A percentile compares a stretch with the other conserved stretches of the same genome.
Conservation (phyloP, 2,329 filamentous ascomycete genomes). For the Neoascochyta sp. region DNA sequence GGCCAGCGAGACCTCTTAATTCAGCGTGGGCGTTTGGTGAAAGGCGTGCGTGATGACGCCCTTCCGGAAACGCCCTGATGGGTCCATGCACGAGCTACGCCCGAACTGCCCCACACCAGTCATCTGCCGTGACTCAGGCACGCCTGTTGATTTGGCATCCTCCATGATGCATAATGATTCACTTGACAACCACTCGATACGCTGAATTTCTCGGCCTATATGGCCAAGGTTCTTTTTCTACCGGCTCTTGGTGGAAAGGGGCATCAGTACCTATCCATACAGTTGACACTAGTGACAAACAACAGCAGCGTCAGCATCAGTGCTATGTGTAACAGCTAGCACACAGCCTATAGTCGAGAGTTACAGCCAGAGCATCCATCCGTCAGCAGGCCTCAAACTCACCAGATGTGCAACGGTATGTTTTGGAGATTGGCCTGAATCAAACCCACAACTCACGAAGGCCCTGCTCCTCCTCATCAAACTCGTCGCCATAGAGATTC, state of each 20-base stretch:
- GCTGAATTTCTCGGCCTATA: neutral
- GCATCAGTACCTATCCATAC: too few relatives aligned
- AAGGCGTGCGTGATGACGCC: conserved; percentile 22
- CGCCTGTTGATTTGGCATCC: conserved; percentile 6
- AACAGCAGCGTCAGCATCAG: too few relatives aligned
- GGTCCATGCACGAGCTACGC: conserved; percentile 13
- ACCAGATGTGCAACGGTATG: too few relatives aligned
- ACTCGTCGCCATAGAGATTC: conserved; percentile 53
- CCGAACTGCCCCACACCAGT: conserved; percentile 11
- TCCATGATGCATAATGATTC: conserved; percentile 28
- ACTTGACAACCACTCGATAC: neutral
- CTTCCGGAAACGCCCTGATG: conserved; percentile 27
- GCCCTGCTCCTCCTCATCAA: conserved; percentile 51
- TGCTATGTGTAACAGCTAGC: too few relatives aligned
- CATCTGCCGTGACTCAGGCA: conserved; percentile 23
- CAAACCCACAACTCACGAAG: conserved; percentile 43
- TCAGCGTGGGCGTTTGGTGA: conserved; percentile 14
- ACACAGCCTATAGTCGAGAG: too few relatives aligned
- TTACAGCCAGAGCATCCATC: too few relatives aligned
- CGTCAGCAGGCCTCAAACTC: too few relatives aligned
- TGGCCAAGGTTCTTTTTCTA: neutral
- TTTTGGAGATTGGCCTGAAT: too few relatives aligned
- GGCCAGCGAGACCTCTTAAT: conserved; percentile 19
- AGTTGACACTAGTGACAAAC: too few relatives aligned
- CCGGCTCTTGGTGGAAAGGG: too few relatives aligned